Evolutionary conservation across 2,329 filamentous ascomycete genomes (phyloP).

Genomic region (Arthrobotrys megalospora): DNA sequence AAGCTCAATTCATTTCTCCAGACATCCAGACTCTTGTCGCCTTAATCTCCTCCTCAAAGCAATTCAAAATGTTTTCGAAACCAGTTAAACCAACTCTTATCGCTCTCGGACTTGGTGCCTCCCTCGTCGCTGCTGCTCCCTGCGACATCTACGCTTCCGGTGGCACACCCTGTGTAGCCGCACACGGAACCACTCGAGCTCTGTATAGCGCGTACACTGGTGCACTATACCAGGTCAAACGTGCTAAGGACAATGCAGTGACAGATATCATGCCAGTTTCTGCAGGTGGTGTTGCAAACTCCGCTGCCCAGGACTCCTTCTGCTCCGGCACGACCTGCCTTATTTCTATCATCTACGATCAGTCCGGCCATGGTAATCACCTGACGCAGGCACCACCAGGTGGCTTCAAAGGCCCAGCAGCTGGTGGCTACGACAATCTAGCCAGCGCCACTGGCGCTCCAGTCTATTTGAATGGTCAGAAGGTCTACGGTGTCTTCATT

Average conservation of each 20-base stretch:
- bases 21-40: too few relatives aligned
- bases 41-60: too few relatives aligned
- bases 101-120: constrained; percentile 67
- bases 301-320: constrained; percentile 75
- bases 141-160: constrained; percentile 76
- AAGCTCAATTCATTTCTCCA: too few relatives aligned
- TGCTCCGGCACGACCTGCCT: constrained; percentile 75
- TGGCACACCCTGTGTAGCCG: constrained; percentile 76
- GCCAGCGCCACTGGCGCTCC: constrained; percentile 75
- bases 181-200: constrained; percentile 77
- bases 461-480: constrained; percentile 74
- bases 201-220: constrained; percentile 73
- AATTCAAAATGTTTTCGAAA: constrained; percentile 35
- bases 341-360: constrained; percentile 77
- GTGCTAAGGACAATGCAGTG: constrained; percentile 69
- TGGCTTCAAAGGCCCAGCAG: constrained; percentile 73
- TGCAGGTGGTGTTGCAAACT: constrained; percentile 76
- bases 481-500: constrained; percentile 77
- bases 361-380: constrained; percentile 75
- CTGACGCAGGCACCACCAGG: constrained; percentile 76
- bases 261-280: constrained; percentile 71
- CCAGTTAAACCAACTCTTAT: constrained; percentile 61
- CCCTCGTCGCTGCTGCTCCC: constrained; percentile 72
- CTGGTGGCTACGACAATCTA: constrained; percentile 74
- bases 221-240: constrained; percentile 74